Conservation (phyloP, 2,329 filamentous ascomycete species). For the Hymenoscyphus repandus region DNA sequence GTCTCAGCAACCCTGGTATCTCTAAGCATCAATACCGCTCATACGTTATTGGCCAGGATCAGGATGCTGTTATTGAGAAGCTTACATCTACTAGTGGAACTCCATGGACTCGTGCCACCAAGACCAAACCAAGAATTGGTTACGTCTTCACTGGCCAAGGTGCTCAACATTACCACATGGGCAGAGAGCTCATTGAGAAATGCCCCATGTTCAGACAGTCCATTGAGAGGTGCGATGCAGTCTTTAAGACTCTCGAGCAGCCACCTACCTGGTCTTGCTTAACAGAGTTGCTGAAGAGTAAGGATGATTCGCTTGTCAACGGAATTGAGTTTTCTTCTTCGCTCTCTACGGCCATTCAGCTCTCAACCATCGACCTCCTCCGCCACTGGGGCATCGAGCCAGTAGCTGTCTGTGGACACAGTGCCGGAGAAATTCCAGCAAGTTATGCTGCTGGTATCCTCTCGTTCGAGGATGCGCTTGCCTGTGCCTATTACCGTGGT, state of each 20-base stretch:
- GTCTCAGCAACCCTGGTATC: constrained; percentile 9
- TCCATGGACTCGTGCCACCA: constrained; percentile 2
- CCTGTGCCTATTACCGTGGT: constrained; percentile 3
- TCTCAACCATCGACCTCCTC: constrained; percentile 39
- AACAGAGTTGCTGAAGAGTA: constrained; percentile 1
- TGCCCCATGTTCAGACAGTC: constrained; percentile 6
- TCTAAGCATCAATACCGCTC: background rate
- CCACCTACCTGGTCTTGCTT: constrained; percentile 7
- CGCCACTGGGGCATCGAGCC: constrained; percentile 37
- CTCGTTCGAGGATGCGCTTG: constrained; percentile 1
- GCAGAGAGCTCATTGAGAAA: constrained; percentile 12
- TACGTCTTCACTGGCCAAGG: constrained; percentile 30
- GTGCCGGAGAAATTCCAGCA: constrained; percentile 42
- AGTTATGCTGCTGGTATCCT: constrained; percentile 33
- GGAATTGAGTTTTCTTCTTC: constrained; percentile 33
- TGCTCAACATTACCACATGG: constrained; percentile 18
- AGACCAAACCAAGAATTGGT: constrained; percentile 7
- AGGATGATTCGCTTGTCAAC: constrained; percentile 3
- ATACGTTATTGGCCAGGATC: constrained; percentile 1
- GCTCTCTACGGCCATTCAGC: constrained; percentile 41
- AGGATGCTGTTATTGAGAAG: background rate
- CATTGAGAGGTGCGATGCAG: constrained; percentile 8
- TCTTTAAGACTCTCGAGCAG: constrained; percentile 10
- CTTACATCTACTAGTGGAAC: background rate
- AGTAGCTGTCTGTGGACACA: constrained; percentile 37